These are phyloP conservation scores for Penicillium lividum DNA, from an alignment of 495 filamentous ascomycete genomes.

Conservation along the genomic window DNA sequence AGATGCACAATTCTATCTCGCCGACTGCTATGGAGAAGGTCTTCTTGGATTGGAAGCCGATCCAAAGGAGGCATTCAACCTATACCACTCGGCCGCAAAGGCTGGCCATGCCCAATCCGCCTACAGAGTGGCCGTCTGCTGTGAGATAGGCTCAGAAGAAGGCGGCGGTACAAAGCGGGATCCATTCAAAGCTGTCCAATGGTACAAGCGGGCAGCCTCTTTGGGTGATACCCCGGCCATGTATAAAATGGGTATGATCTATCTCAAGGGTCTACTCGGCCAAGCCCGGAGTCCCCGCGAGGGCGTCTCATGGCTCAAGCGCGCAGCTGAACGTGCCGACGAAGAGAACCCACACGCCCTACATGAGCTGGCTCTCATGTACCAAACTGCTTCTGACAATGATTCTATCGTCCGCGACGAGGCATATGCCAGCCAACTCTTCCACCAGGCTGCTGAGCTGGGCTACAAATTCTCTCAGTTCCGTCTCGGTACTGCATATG, in stretches of 20 bases:
- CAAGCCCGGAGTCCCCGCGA: conserved; percentile 82
- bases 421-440: conserved; percentile 72
- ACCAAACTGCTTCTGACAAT: conserved; percentile 67
- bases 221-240: conserved; percentile 90
- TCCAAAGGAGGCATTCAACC: conserved; percentile 82
- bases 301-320: conserved; percentile 87
- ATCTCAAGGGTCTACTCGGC: conserved; percentile 89
- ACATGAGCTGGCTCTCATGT: conserved; percentile 87
- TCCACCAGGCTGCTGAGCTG: conserved; percentile 83
- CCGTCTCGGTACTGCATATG: conserved; percentile 80
- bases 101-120: conserved; percentile 80
- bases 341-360: conserved; percentile 91
- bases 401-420: conserved; percentile 79
- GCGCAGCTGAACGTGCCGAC: conserved; percentile 86
- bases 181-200: conserved; percentile 90
- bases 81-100: conserved; percentile 95
- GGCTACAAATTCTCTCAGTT: conserved; percentile 97
- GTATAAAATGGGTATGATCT: conserved; percentile 98
- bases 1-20: conserved; percentile 92
- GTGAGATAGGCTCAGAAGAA: conserved; percentile 92
- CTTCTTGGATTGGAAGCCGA: conserved; percentile 69
- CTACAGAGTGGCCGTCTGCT: conserved; percentile 95
- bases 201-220: conserved; percentile 91
- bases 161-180: conserved; percentile 90
- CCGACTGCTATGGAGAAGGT: conserved; percentile 85